These are phyloP conservation scores for Dendrobium officinale DNA, from an alignment of 106 monocot genomes.

Conservation along the genomic window DNA sequence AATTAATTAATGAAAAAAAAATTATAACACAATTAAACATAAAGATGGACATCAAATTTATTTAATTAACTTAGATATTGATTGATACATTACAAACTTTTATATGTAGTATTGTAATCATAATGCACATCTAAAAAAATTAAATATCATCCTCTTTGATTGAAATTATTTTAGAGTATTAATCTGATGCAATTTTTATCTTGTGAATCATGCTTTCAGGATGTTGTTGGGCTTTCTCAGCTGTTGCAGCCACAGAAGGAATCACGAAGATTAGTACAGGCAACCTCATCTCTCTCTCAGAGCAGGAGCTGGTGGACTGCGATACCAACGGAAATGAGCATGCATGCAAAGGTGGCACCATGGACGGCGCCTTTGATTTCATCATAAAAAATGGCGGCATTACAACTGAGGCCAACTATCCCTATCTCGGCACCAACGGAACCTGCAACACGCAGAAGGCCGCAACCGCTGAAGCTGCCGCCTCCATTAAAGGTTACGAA, in stretches of 20 bases:
- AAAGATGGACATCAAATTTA: too few species aligned
- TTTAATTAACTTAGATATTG: too few species aligned
- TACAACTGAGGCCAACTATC: constrained; percentile 64
- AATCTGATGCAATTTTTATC: too few species aligned
- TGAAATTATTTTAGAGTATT: too few species aligned
- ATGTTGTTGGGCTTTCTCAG: constrained; percentile 85
- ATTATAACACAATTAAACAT: too few species aligned
- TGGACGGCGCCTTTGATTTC: constrained; percentile 81
- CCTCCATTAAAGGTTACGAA: constrained; percentile 5
- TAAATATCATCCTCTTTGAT: too few species aligned
- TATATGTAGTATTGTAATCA: too few species aligned
- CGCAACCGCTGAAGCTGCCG: not conserved
- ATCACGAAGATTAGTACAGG: constrained; percentile 65
- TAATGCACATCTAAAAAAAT: too few species aligned
- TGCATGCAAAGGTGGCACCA: constrained; percentile 74
- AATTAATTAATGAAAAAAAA: too few species aligned
- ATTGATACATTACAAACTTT: too few species aligned
- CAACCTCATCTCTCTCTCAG: constrained; percentile 52
- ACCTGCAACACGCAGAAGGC: not conserved
- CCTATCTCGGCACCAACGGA: constrained; percentile 21
- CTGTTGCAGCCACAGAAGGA: constrained; percentile 59
- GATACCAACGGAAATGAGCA: constrained; percentile 40
- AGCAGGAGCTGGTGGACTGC: constrained; percentile 83
- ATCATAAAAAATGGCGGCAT: constrained; percentile 74
- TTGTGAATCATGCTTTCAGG: constrained; percentile 14